phyloP scores from a whole-genome alignment of 805 yeast genomes.

The Pichia insulana region DNA sequence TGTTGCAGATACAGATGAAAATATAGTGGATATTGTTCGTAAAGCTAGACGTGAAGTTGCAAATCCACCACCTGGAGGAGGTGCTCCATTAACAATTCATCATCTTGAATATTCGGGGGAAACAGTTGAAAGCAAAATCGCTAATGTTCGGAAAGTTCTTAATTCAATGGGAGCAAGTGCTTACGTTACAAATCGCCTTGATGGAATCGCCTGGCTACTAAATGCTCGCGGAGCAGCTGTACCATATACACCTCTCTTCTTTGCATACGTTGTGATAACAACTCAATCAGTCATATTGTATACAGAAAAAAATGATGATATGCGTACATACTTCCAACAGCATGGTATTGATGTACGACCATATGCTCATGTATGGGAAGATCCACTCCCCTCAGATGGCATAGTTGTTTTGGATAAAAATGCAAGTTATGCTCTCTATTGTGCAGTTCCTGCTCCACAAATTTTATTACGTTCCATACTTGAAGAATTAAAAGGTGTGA shows the following conservation, averaged over 20 bases:
- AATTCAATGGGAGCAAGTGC: constrained; percentile 29
- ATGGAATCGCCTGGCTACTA: constrained; percentile 46
- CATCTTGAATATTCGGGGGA: constrained; percentile 36
- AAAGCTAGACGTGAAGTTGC: too few relatives aligned
- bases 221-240: constrained; percentile 58
- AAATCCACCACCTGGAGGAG: too few relatives aligned
- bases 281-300: constrained; percentile 30
- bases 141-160: constrained; percentile 23
- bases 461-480: constrained; percentile 27
- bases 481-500: constrained; percentile 61
- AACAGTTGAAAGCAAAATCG: constrained; percentile 29
- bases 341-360: constrained; percentile 32
- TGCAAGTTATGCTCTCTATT: constrained; percentile 24
- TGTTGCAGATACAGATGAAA: constrained; percentile 42
- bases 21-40: constrained; percentile 49
- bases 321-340: constrained; percentile 13
- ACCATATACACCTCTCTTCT: constrained; percentile 81
- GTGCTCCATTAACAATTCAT: constrained; percentile 27
- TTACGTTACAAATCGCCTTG: constrained; percentile 42
- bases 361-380: constrained; percentile 53
- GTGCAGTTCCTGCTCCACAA: constrained; percentile 20
- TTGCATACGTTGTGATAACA: constrained; percentile 48
- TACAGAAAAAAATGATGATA: constrained; percentile 29
- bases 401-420: constrained; percentile 18
- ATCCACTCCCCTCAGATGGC: constrained; percentile 30